Evolutionary conservation across 306 rosid species (phyloP).

Genomic region (Citrullus amarus): DNA sequence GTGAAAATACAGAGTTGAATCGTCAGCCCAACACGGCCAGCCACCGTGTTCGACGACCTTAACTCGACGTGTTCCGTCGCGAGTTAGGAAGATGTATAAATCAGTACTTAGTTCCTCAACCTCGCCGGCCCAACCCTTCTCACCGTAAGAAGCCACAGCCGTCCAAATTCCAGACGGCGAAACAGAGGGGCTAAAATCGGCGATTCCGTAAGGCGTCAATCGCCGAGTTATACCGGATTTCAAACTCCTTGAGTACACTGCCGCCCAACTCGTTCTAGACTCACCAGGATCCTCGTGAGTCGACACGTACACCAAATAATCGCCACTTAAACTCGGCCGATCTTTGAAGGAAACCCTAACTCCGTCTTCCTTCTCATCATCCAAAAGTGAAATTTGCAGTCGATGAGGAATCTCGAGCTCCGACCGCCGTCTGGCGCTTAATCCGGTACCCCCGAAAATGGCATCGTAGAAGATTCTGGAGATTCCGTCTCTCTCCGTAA

Average conservation of each 20-base stretch:
- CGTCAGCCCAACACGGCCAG: conserved; percentile 83
- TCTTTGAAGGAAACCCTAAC: conserved; percentile 50
- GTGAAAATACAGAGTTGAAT: conserved; percentile 63
- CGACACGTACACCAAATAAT: conserved; percentile 47
- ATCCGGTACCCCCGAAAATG: conserved; percentile 8
- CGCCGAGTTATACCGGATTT: conserved; percentile 48
- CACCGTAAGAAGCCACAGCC: conserved; percentile 78
- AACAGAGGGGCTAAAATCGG: conserved; percentile 76
- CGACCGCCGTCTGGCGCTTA: conserved; percentile 17
- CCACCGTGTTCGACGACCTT: conserved; percentile 79
- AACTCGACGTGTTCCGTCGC: conserved; percentile 52
- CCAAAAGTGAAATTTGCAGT: conserved; percentile 47
- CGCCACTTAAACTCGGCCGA: conserved; percentile 42
- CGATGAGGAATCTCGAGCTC: conserved; percentile 31
- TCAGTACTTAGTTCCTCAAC: conserved; percentile 70
- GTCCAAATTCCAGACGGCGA: conserved; percentile 72
- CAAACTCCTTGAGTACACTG: conserved; percentile 65
- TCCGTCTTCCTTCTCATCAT: background rate
- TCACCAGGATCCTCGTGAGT: conserved; percentile 53
- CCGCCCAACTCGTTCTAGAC: conserved; percentile 59
- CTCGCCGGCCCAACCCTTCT: conserved; percentile 61
- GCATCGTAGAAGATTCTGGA: conserved; percentile 51
- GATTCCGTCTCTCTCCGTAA: conserved; percentile 54
- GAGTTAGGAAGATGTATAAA: conserved; percentile 54
- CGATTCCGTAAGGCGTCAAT: conserved; percentile 53